These are phyloP conservation scores for Pestalotiopsis sp. DNA, from an alignment of 2,329 filamentous ascomycete genomes.

Conservation along the genomic window DNA sequence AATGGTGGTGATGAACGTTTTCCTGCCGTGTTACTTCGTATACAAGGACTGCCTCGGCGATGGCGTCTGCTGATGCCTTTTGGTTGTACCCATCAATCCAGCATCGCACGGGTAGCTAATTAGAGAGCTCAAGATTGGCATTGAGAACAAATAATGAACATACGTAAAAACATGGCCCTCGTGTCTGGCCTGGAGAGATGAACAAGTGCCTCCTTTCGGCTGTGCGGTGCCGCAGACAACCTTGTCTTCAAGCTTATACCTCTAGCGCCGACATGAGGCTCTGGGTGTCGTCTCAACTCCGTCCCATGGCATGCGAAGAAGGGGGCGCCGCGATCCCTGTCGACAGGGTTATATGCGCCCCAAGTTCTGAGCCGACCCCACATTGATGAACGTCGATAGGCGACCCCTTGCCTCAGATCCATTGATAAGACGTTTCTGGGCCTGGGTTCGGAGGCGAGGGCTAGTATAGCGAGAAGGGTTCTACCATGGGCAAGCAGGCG, in stretches of 20 bases:
- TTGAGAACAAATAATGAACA: background rate
- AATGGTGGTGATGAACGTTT: background rate
- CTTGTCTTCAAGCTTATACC: conserved; percentile 4
- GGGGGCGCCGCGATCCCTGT: background rate
- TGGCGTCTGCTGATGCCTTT: background rate
- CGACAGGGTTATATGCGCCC: background rate
- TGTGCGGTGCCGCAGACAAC: background rate
- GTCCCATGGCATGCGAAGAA: background rate
- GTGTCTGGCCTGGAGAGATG: no score
- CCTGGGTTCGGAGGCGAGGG: background rate
- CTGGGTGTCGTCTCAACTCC: conserved; percentile 6
- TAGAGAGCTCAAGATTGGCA: background rate
- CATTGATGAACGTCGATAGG: conserved; percentile 2
- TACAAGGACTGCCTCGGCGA: background rate
- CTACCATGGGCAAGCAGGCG: background rate
- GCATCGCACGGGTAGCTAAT: background rate
- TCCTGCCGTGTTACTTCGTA: background rate
- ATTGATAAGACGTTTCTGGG: conserved; percentile 3
- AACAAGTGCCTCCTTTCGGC: background rate
- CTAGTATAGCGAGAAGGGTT: background rate
- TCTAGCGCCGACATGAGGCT: background rate
- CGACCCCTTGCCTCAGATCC: conserved; percentile 9
- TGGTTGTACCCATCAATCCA: background rate
- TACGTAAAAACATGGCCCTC: background rate
- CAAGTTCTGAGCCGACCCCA: background rate